Conservation (phyloP, 805 yeast genomes). For the Priceomyces castillae region DNA sequence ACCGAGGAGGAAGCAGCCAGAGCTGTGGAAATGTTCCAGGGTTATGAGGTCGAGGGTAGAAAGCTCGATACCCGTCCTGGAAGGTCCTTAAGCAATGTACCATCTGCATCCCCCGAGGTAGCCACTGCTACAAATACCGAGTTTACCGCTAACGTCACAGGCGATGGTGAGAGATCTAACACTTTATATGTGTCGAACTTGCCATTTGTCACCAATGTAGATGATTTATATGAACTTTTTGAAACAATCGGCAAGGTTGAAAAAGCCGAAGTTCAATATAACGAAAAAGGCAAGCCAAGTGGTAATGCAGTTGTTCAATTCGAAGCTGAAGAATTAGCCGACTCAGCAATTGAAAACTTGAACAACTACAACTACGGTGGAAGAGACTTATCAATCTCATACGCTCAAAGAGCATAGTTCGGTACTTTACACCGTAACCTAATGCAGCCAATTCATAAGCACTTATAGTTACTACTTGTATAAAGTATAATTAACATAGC, state of each 20-base stretch:
- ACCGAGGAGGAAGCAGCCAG: slow-evolving; percentile 63
- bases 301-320: slow-evolving; percentile 88
- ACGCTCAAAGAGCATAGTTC: slow-evolving; percentile 42
- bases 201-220: slow-evolving; percentile 85
- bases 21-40: slow-evolving; percentile 70
- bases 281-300: slow-evolving; percentile 60
- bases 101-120: slow-evolving; percentile 13
- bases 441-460: not conserved
- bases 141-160: slow-evolving; percentile 65
- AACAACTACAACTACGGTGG: slow-evolving; percentile 84
- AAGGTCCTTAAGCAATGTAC: slow-evolving; percentile 11
- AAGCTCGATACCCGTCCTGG: slow-evolving; percentile 78
- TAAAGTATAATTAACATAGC: too few relatives aligned
- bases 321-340: slow-evolving; percentile 64
- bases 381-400: slow-evolving; percentile 65
- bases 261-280: slow-evolving; percentile 72
- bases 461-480: not conserved
- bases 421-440: not conserved
- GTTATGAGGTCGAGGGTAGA: slow-evolving; percentile 73
- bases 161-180: slow-evolving; percentile 50
- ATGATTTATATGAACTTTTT: slow-evolving; percentile 81
- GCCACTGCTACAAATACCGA: slow-evolving; percentile 39
- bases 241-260: slow-evolving; percentile 76
- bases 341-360: slow-evolving; percentile 69
- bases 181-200: slow-evolving; percentile 69